A percentile compares a stretch with the other conserved stretches of the same genome.
These are phyloP conservation scores for Solanum microdontum DNA, from an alignment of 257 asterid genomes.

Conservation along the genomic window DNA sequence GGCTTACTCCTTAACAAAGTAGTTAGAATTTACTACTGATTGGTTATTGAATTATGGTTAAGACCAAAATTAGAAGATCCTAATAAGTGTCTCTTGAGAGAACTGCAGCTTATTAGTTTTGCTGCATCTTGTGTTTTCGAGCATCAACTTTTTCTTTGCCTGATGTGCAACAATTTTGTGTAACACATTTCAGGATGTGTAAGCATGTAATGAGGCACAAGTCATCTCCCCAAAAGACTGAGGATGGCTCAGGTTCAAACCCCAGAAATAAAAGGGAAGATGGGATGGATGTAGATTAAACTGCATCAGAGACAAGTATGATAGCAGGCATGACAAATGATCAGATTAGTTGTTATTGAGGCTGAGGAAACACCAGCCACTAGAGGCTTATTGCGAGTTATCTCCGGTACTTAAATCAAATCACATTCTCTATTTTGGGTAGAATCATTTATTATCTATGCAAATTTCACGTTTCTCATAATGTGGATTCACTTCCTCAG, in stretches of 20 bases:
- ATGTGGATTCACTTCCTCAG: neutral
- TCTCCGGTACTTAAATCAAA: neutral
- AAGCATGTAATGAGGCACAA: constrained; percentile 33
- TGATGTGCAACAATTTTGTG: neutral
- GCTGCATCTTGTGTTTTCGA: neutral
- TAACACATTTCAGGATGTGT: constrained; percentile 56
- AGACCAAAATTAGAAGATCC: neutral
- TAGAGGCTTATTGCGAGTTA: neutral
- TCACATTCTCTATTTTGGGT: neutral
- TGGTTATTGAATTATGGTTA: neutral
- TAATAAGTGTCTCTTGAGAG: neutral
- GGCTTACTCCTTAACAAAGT: neutral
- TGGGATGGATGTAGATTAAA: constrained; percentile 43
- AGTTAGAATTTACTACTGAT: neutral
- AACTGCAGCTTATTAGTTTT: neutral
- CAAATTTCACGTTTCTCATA: neutral
- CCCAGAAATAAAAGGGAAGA: constrained; percentile 35
- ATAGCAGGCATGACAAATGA: neutral
- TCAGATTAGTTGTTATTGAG: neutral
- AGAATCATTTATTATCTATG: neutral
- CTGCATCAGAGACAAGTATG: neutral
- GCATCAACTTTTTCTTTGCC: neutral
- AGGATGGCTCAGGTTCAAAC: constrained; percentile 20
- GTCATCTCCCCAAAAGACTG: constrained; percentile 26
- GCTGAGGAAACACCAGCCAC: neutral